Evolutionary conservation across 1,284 basidiomycete genomes (phyloP).

Genomic region (Pterulicium gracile): DNA sequence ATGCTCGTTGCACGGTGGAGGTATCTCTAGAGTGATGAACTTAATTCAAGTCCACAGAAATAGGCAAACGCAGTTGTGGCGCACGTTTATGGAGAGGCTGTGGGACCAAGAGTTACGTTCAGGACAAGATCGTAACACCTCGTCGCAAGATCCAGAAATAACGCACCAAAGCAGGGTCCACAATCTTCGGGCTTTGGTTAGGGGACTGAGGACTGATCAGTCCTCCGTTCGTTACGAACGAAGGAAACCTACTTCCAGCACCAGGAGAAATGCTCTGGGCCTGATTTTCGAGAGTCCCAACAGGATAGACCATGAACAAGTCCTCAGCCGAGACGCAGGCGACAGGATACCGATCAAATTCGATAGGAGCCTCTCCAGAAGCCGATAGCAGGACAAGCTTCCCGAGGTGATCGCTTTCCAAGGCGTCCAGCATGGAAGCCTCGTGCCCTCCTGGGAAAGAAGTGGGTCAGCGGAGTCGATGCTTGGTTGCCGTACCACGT

Average conservation of each 20-base stretch:
- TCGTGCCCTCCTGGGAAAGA: conserved; percentile 12
- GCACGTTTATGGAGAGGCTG: conserved; percentile 44
- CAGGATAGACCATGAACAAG: conserved; percentile 49
- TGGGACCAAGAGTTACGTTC: conserved; percentile 11
- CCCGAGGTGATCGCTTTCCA: conserved; percentile 51
- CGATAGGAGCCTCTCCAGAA: conserved; percentile 30
- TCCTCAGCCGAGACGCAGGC: conserved; percentile 47
- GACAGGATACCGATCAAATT: conserved; percentile 38
- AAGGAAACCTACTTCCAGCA: not conserved
- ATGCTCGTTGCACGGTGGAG: conserved; percentile 73
- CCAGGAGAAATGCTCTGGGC: not conserved
- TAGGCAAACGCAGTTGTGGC: conserved; percentile 13
- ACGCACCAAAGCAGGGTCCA: conserved; percentile 45
- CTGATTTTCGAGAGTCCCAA: conserved; percentile 15
- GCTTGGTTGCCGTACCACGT: conserved; percentile 13
- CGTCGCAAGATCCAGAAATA: conserved; percentile 7
- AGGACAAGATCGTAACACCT: conserved; percentile 7
- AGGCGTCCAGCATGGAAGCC: conserved; percentile 33
- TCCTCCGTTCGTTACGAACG: conserved; percentile 34
- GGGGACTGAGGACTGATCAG: conserved; percentile 48
- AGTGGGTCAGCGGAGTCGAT: conserved; percentile 12
- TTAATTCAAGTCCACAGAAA: conserved; percentile 6
- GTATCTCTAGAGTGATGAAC: conserved; percentile 34
- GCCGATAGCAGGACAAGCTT: conserved; percentile 58
- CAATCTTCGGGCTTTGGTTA: conserved; percentile 24